phyloP scores from a whole-genome alignment of 2,329 filamentous ascomycete genomes.

The Claviceps sp. region DNA sequence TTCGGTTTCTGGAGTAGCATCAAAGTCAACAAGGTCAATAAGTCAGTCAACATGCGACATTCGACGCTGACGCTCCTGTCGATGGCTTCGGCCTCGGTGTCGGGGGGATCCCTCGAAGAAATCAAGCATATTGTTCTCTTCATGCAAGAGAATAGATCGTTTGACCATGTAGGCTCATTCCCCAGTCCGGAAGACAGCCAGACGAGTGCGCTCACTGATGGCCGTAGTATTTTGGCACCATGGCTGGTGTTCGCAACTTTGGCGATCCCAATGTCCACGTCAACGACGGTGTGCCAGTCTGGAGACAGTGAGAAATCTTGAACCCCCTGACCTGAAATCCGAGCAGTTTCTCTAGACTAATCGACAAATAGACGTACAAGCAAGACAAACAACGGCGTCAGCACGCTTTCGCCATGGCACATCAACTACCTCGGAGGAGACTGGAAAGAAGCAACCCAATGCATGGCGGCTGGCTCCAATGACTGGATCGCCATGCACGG shows the following conservation, averaged over 20 bases:
- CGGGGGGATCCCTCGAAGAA: constrained; percentile 29
- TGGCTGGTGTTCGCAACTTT: constrained; percentile 42
- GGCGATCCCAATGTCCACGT: constrained; percentile 25
- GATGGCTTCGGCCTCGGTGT: constrained; percentile 11
- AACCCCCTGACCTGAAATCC: background rate
- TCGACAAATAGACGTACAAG: background rate
- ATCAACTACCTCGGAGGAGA: constrained; percentile 35
- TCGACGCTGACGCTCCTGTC: background rate
- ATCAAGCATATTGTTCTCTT: constrained; percentile 45
- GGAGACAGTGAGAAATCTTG: constrained; percentile 29
- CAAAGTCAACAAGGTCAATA: background rate
- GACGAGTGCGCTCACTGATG: background rate
- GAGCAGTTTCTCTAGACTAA: background rate
- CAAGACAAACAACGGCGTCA: constrained; percentile 22
- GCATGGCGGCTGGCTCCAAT: constrained; percentile 36
- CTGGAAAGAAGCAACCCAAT: constrained; percentile 35
- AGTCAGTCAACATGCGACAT: background rate
- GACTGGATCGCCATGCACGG: constrained; percentile 37
- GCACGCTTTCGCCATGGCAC: constrained; percentile 34
- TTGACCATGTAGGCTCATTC: constrained; percentile 16
- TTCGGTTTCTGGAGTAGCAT: background rate
- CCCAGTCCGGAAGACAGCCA: no score
- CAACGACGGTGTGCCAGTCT: constrained; percentile 27
- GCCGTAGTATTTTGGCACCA: constrained; percentile 37
- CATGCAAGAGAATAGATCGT: constrained; percentile 33